Evolutionary conservation across 169 alveolate species (phyloP).

Genomic region (Theileria orientalis): DNA sequence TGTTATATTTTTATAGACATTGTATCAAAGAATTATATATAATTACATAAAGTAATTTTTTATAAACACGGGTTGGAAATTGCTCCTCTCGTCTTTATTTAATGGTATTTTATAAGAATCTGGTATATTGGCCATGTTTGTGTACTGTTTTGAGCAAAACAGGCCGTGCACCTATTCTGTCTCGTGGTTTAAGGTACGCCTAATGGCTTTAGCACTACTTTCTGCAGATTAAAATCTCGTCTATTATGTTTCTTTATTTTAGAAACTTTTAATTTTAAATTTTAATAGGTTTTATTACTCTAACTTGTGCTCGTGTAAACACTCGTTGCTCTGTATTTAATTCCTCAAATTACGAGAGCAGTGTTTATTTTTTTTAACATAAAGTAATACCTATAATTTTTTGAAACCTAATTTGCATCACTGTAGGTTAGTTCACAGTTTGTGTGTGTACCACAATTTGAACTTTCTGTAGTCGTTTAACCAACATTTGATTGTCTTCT

Average conservation of each 20-base stretch:
- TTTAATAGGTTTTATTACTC: not conserved
- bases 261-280: not conserved
- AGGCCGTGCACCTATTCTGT: slow-evolving; percentile 16
- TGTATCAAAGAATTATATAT: not conserved
- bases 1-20: not conserved
- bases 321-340: not conserved
- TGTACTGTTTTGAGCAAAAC: not conserved
- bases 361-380: not conserved
- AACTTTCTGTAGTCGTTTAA: too few species aligned
- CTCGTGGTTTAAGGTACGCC: not conserved
- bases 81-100: not conserved
- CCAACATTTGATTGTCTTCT: too few species aligned
- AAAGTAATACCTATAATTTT: too few species aligned
- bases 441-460: too few species aligned
- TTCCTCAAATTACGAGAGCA: not conserved
- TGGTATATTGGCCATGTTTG: not conserved
- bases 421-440: too few species aligned
- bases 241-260: not conserved
- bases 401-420: too few species aligned
- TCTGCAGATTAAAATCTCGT: not conserved
- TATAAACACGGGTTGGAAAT: not conserved
- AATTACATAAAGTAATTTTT: not conserved
- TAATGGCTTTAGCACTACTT: slow-evolving; percentile 10
- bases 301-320: not conserved
- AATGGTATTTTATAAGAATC: not conserved